phyloP scores from a whole-genome alignment of 345 rosid species.

The Dipteronia dyeriana region DNA sequence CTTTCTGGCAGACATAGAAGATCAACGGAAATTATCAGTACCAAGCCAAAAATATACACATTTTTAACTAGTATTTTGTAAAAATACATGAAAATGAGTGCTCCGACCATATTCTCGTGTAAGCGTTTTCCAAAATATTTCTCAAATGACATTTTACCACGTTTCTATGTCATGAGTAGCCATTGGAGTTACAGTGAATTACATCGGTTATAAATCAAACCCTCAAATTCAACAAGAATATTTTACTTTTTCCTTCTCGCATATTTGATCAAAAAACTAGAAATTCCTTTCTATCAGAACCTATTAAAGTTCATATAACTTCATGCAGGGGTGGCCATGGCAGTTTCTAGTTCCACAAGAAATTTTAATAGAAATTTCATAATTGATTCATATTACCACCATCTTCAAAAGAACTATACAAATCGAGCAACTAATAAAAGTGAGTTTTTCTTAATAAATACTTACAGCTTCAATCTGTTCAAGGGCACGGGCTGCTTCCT shows the following conservation, averaged over 20 bases:
- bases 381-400: neutral
- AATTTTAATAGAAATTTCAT: neutral
- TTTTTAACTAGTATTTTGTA: neutral
- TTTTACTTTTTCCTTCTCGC: neutral
- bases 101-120: neutral
- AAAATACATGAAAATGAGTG: neutral
- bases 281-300: neutral
- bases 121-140: neutral
- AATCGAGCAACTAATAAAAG: neutral
- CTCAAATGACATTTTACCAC: neutral
- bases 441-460: conserved; percentile 6
- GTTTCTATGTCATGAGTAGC: neutral
- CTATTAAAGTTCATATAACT: conserved; percentile 3
- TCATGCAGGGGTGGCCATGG: neutral
- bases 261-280: neutral
- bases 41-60: neutral
- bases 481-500: conserved; percentile 68
- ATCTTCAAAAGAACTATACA: neutral
- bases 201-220: neutral
- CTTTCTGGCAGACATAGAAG: conserved; percentile 61
- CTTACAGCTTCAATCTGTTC: conserved; percentile 94
- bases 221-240: neutral
- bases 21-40: conserved; percentile 10
- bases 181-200: neutral
- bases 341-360: neutral